Evolutionary conservation across 768 basidiomycete genomes (phyloP).

Genomic region (Phlebiopsis gigantea): DNA sequence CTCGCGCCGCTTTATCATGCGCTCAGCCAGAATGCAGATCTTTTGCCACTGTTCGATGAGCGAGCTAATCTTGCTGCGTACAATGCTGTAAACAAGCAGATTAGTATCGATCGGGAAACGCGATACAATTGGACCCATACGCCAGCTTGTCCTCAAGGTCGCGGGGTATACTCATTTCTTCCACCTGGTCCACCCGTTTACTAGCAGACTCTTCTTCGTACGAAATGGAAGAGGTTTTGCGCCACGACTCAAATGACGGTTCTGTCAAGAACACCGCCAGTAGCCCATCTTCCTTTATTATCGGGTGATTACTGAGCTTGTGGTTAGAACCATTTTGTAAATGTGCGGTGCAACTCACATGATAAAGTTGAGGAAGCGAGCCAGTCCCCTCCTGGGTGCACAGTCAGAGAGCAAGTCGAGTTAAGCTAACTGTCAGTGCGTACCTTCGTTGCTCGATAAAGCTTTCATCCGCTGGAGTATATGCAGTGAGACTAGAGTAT

Average conservation of each 20-base stretch:
- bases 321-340: neutral
- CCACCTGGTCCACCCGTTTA: slow-evolving; percentile 71
- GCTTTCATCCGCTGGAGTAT: slow-evolving; percentile 75
- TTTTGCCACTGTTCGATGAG: slow-evolving; percentile 91
- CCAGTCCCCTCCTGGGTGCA: slow-evolving; percentile 64
- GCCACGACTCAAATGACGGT: slow-evolving; percentile 81
- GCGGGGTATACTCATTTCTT: slow-evolving; percentile 90
- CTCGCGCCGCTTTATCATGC: slow-evolving; percentile 85
- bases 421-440: slow-evolving; percentile 4
- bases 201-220: slow-evolving; percentile 85
- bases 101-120: neutral
- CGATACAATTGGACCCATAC: slow-evolving; percentile 31
- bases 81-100: slow-evolving; percentile 41
- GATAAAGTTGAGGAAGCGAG: slow-evolving; percentile 74
- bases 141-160: slow-evolving; percentile 88
- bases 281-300: slow-evolving; percentile 83
- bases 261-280: slow-evolving; percentile 79
- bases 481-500: slow-evolving; percentile 10
- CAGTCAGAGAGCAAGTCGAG: neutral
- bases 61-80: slow-evolving; percentile 69
- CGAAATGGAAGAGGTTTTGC: slow-evolving; percentile 69
- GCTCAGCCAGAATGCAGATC: slow-evolving; percentile 81
- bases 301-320: slow-evolving; percentile 73
- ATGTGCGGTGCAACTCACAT: slow-evolving; percentile 41
- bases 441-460: slow-evolving; percentile 91